These are phyloP conservation scores for Sechiopsis laciniata DNA, from an alignment of 306 rosid species.

Conservation along the genomic window DNA sequence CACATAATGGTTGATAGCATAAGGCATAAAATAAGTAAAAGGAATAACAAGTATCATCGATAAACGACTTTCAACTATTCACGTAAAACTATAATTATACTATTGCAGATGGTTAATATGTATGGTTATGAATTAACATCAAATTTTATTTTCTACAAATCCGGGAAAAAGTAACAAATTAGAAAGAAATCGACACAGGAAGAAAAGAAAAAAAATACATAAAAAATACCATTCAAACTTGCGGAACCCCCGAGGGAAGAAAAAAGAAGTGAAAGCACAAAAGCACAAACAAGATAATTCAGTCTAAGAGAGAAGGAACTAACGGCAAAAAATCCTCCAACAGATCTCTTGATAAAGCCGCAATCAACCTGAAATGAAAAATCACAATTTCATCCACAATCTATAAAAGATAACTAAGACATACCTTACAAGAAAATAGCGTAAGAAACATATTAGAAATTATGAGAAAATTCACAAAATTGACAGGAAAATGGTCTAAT, in stretches of 20 bases:
- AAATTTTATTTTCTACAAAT: background rate
- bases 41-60: background rate
- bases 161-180: background rate
- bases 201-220: background rate
- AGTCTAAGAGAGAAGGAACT: conserved; percentile 39
- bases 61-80: background rate
- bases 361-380: conserved; percentile 58
- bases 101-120: background rate
- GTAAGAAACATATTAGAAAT: background rate
- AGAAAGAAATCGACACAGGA: background rate
- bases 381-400: conserved; percentile 20
- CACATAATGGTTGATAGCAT: background rate
- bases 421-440: background rate
- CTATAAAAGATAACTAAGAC: conserved; percentile 11
- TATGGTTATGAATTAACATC: background rate
- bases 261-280: background rate
- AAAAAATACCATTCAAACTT: background rate
- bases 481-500: background rate
- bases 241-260: background rate
- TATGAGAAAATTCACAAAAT: background rate
- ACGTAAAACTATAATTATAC: background rate
- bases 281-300: conserved; percentile 21
- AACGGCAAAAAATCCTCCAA: conserved; percentile 77
- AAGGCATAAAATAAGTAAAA: conserved; percentile 13
- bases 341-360: conserved; percentile 75